phyloP scores from a whole-genome alignment of 1,284 basidiomycete species.

The Entoloma clypeatum region DNA sequence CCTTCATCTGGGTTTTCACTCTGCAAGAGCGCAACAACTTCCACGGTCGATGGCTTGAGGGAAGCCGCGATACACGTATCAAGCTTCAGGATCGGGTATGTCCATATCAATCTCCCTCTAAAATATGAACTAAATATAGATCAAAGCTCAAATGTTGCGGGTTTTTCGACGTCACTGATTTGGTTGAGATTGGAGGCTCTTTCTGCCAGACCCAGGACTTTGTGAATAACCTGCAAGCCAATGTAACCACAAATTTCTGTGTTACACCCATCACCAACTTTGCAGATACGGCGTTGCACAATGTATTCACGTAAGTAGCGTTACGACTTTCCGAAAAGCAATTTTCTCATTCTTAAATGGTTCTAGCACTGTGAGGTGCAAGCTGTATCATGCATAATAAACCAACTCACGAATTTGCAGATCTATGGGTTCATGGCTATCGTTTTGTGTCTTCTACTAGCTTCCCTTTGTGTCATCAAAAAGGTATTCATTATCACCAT shows the following conservation, averaged over 20 bases:
- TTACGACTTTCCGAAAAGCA: slow-evolving; percentile 1
- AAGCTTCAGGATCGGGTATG: slow-evolving; percentile 70
- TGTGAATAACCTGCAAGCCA: slow-evolving; percentile 38
- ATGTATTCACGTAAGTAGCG: slow-evolving; percentile 71
- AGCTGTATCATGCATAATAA: not conserved
- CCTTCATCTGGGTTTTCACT: slow-evolving; percentile 76
- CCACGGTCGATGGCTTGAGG: slow-evolving; percentile 49
- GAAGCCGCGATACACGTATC: slow-evolving; percentile 45
- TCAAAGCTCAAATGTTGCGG: slow-evolving; percentile 75
- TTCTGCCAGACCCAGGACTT: slow-evolving; percentile 62
- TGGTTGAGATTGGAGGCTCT: slow-evolving; percentile 49
- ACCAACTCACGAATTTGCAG: slow-evolving; percentile 17
- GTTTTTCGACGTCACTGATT: slow-evolving; percentile 67
- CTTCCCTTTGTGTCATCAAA: slow-evolving; percentile 80
- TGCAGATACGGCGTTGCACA: slow-evolving; percentile 71
- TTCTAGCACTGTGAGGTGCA: slow-evolving; percentile 34
- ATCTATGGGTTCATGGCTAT: slow-evolving; percentile 84
- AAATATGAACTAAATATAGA: not conserved
- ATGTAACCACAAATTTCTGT: slow-evolving; percentile 54
- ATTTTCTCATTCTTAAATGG: slow-evolving; percentile 1
- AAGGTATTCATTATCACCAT: slow-evolving; percentile 42
- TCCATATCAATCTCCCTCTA: slow-evolving; percentile 5
- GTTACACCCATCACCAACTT: slow-evolving; percentile 59
- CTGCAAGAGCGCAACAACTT: slow-evolving; percentile 68
- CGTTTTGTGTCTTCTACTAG: slow-evolving; percentile 67